These are phyloP conservation scores for Trichosporon faecale DNA, from an alignment of 1,284 basidiomycete genomes.

Conservation along the genomic window DNA sequence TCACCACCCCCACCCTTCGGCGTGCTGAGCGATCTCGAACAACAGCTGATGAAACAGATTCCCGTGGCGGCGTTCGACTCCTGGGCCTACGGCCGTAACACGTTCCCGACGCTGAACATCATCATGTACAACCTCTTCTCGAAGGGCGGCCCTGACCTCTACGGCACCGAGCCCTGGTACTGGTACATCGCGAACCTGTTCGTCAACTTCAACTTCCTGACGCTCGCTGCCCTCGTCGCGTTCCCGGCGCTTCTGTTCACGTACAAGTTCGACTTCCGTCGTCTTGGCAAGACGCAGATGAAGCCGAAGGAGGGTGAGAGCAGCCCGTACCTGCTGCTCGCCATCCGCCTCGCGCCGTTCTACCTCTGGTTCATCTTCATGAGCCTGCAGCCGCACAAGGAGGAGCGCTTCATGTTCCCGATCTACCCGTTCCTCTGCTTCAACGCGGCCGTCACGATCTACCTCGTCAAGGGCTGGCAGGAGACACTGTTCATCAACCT, in stretches of 20 bases:
- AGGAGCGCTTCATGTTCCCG: conserved; percentile 97
- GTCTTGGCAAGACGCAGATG: conserved; percentile 65
- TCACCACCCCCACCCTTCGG: conserved; percentile 20
- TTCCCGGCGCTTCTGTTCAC: conserved; percentile 78
- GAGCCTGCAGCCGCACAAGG: conserved; percentile 84
- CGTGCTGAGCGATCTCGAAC: neutral
- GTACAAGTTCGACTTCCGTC: conserved; percentile 68
- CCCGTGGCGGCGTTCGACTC: conserved; percentile 80
- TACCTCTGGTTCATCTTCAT: conserved; percentile 86
- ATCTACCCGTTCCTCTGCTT: conserved; percentile 88
- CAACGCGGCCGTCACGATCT: conserved; percentile 84
- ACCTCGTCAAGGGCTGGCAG: conserved; percentile 77
- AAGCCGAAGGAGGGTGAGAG: conserved; percentile 59
- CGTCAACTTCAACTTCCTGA: conserved; percentile 88
- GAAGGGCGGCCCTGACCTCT: conserved; percentile 71
- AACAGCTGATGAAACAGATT: conserved; percentile 57
- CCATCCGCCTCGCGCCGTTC: conserved; percentile 72
- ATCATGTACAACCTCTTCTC: conserved; percentile 85
- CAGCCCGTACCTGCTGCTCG: conserved; percentile 72
- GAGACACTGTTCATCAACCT: conserved; percentile 69
- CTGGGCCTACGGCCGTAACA: conserved; percentile 75
- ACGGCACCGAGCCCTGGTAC: conserved; percentile 82
- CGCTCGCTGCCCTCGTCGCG: conserved; percentile 73
- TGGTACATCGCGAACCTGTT: conserved; percentile 83
- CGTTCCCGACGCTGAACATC: conserved; percentile 88